Conservation (phyloP, 1,139 yeast genomes). For the Wickerhamomyces sp. region DNA sequence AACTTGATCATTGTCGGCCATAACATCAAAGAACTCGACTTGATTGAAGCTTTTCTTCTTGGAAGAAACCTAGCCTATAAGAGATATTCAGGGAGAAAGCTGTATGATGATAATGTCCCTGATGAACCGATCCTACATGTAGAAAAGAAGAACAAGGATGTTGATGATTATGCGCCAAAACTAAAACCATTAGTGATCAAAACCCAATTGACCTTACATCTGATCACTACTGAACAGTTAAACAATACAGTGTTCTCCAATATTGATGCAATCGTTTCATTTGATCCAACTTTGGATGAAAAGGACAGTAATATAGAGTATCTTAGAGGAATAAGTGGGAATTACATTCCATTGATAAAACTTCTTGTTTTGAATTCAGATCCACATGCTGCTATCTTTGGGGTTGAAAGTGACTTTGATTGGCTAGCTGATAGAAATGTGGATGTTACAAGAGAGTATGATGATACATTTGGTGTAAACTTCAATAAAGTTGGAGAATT, state of each 20-base stretch:
- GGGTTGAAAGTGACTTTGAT: slow-evolving; percentile 10
- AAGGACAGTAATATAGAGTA: slow-evolving; percentile 27
- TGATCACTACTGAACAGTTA: slow-evolving; percentile 39
- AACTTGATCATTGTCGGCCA: slow-evolving; percentile 44
- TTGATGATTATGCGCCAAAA: slow-evolving; percentile 35
- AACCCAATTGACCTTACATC: slow-evolving; percentile 29
- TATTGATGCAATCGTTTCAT: slow-evolving; percentile 47
- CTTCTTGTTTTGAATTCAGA: slow-evolving; percentile 36
- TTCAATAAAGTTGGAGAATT: slow-evolving; percentile 10
- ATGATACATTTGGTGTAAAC: slow-evolving; percentile 5
- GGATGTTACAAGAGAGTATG: slow-evolving; percentile 3
- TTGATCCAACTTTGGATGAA: slow-evolving; percentile 49
- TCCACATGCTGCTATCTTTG: slow-evolving; percentile 30
- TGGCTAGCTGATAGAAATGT: slow-evolving; percentile 8
- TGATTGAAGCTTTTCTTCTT: slow-evolving; percentile 60
- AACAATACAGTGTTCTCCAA: slow-evolving; percentile 25
- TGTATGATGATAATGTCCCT: not conserved
- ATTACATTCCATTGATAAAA: slow-evolving; percentile 34
- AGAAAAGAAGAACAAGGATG: slow-evolving; percentile 27
- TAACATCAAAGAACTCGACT: slow-evolving; percentile 61
- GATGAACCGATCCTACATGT: not conserved
- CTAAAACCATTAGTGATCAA: slow-evolving; percentile 2
- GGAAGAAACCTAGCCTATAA: slow-evolving; percentile 56
- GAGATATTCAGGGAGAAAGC: slow-evolving; percentile 48
- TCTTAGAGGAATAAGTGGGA: slow-evolving; percentile 11